Percentiles rank a stretch among this genome's conserved stretches.
These are phyloP conservation scores for Gastrolobium villosum DNA, from an alignment of 306 rosid genomes.

Conservation along the genomic window DNA sequence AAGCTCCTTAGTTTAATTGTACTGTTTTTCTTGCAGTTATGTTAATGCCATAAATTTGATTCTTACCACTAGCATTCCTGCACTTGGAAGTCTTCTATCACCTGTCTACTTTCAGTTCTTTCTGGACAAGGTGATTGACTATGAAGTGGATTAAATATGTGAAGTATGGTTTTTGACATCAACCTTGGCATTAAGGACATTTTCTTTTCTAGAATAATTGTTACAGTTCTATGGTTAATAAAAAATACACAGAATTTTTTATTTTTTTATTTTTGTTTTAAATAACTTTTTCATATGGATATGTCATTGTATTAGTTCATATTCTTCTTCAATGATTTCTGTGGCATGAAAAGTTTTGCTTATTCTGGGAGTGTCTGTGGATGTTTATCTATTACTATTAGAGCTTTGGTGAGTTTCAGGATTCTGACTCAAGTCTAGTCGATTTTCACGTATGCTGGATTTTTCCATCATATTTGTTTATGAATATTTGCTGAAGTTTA, in stretches of 20 bases:
- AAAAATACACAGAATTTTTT: neutral
- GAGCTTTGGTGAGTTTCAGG: conserved; percentile 2
- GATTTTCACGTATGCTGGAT: conserved; percentile 14
- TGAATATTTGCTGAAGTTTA: conserved; percentile 32
- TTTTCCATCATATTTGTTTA: neutral
- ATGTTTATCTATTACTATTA: neutral
- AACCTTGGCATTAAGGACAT: conserved; percentile 37
- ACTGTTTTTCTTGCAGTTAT: conserved; percentile 70
- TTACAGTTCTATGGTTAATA: conserved; percentile 1
- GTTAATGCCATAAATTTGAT: conserved; percentile 96
- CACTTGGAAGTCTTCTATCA: conserved; percentile 94
- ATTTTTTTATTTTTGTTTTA: neutral
- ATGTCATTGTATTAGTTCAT: conserved; percentile 31
- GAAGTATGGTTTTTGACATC: conserved; percentile 27
- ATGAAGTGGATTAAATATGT: conserved; percentile 16
- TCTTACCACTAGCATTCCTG: conserved; percentile 91
- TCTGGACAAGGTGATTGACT: conserved; percentile 86
- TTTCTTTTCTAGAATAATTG: conserved; percentile 2
- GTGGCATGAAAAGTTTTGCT: conserved; percentile 11
- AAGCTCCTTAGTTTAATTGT: conserved; percentile 40
- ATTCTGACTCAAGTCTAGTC: conserved; percentile 21
- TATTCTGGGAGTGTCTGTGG: neutral
- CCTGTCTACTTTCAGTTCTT: conserved; percentile 97
- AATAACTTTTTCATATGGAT: neutral
- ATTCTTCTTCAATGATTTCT: conserved; percentile 18